A percentile compares a stretch with the other conserved stretches of the same genome.
phyloP scores from a whole-genome alignment of 2,329 filamentous ascomycete genomes.

The Whalleya microplaca region DNA sequence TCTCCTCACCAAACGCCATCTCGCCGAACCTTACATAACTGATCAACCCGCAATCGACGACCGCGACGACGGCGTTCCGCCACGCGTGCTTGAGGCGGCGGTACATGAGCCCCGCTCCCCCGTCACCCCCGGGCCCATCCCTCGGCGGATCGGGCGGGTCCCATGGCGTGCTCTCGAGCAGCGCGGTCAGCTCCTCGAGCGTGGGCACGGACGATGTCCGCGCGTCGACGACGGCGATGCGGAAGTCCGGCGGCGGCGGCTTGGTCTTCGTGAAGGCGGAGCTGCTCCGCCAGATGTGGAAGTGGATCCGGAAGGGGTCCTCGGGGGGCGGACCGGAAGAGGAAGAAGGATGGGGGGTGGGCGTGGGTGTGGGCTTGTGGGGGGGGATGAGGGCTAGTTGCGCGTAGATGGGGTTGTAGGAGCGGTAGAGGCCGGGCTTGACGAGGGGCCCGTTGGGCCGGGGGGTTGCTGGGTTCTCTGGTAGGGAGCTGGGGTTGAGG shows the following conservation, averaged over 20 bases:
- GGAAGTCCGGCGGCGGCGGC: constrained; percentile 80
- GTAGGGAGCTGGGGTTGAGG: constrained; percentile 32
- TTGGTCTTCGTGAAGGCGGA: constrained; percentile 76
- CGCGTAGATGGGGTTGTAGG: constrained; percentile 73
- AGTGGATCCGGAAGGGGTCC: constrained; percentile 73
- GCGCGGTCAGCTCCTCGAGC: constrained; percentile 67
- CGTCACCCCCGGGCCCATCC: constrained; percentile 42
- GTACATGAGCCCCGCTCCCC: constrained; percentile 58
- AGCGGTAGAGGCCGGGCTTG: constrained; percentile 66
- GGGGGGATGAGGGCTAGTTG: constrained; percentile 74
- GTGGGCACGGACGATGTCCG: constrained; percentile 73
- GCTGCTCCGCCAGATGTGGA: constrained; percentile 78
- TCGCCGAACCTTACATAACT: constrained; percentile 86
- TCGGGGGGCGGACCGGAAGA: constrained; percentile 30
- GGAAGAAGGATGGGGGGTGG: constrained; percentile 8
- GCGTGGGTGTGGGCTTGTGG: constrained; percentile 58
- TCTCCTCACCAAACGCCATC: constrained; percentile 77
- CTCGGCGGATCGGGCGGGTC: constrained; percentile 56
- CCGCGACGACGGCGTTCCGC: constrained; percentile 80
- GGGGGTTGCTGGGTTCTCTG: constrained; percentile 19
- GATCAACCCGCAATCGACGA: constrained; percentile 87
- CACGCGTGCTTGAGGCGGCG: constrained; percentile 82
- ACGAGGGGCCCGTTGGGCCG: constrained; percentile 60
- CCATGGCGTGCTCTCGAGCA: constrained; percentile 76
- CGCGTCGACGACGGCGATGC: constrained; percentile 80